Evolutionary conservation across 441 rosid species (phyloP).

Genomic region (Breynia disticha): DNA sequence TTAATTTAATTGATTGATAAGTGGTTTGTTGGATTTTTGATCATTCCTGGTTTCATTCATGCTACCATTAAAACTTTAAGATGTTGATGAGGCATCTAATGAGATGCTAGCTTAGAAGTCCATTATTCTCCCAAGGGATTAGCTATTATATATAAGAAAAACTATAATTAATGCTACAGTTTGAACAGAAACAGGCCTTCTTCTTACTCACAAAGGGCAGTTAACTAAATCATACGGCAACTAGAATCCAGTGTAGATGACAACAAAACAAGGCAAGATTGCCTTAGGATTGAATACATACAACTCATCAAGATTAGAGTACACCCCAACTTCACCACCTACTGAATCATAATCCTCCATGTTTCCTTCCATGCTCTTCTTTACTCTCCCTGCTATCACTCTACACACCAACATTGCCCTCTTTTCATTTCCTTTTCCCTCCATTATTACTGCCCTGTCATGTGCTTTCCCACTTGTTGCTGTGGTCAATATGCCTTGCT

Average conservation of each 20-base stretch:
- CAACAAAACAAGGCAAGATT: slow-evolving; percentile 76
- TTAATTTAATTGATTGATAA: too few species aligned
- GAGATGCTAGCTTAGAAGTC: neutral
- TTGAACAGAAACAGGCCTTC: neutral
- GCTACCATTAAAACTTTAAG: too few species aligned
- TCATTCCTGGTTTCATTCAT: too few species aligned
- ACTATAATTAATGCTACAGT: neutral
- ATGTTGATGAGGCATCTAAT: neutral
- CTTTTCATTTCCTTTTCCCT: slow-evolving; percentile 19
- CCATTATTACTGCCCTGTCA: slow-evolving; percentile 29
- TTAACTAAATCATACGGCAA: neutral
- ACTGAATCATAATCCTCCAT: slow-evolving; percentile 53
- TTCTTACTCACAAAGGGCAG: neutral
- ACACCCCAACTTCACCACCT: slow-evolving; percentile 41
- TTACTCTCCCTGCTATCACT: slow-evolving; percentile 72
- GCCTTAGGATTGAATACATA: slow-evolving; percentile 53
- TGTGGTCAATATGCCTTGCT: slow-evolving; percentile 53
- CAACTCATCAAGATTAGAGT: slow-evolving; percentile 57
- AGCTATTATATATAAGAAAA: neutral
- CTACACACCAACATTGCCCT: slow-evolving; percentile 76
- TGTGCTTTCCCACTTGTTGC: slow-evolving; percentile 75
- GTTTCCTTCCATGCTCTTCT: slow-evolving; percentile 32
- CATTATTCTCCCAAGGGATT: neutral
- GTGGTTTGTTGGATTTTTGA: too few species aligned
- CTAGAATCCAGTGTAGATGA: slow-evolving; percentile 46